These are phyloP conservation scores for Bonia amplexicaulis DNA, from an alignment of 176 grass and related monocot genomes.

Conservation along the genomic window DNA sequence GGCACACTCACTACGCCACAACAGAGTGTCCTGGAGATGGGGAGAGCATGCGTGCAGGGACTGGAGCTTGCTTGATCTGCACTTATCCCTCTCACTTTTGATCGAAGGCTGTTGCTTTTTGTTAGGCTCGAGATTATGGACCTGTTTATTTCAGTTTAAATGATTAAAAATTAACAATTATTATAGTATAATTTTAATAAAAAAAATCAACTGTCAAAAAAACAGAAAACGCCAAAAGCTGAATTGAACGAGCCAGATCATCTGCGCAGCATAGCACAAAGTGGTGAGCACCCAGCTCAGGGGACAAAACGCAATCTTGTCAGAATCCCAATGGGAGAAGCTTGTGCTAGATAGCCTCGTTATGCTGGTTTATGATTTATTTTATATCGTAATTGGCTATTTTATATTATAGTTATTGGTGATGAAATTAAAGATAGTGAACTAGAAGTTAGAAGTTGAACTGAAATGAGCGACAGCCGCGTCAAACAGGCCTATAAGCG, in stretches of 20 bases:
- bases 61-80: conserved; percentile 35
- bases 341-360: not conserved
- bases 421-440: too few relatives aligned
- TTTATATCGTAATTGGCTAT: too few relatives aligned
- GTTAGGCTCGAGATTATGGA: not conserved
- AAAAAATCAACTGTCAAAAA: too few relatives aligned
- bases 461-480: too few relatives aligned
- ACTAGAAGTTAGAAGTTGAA: too few relatives aligned
- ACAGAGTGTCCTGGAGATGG: not conserved
- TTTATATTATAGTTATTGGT: too few relatives aligned
- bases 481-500: too few relatives aligned
- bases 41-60: not conserved
- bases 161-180: too few relatives aligned
- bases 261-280: not conserved
- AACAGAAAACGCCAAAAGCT: too few relatives aligned
- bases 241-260: not conserved
- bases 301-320: conserved; percentile 14
- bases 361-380: too few relatives aligned
- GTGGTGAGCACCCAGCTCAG: not conserved
- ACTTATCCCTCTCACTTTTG: conserved; percentile 27
- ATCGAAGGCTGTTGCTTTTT: not conserved
- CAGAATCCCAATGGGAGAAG: conserved; percentile 9
- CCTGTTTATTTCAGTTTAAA: too few relatives aligned
- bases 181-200: too few relatives aligned
- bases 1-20: not conserved